These are phyloP conservation scores for Penicillium subrubescens DNA, from an alignment of 495 filamentous ascomycete species.

Conservation along the genomic window DNA sequence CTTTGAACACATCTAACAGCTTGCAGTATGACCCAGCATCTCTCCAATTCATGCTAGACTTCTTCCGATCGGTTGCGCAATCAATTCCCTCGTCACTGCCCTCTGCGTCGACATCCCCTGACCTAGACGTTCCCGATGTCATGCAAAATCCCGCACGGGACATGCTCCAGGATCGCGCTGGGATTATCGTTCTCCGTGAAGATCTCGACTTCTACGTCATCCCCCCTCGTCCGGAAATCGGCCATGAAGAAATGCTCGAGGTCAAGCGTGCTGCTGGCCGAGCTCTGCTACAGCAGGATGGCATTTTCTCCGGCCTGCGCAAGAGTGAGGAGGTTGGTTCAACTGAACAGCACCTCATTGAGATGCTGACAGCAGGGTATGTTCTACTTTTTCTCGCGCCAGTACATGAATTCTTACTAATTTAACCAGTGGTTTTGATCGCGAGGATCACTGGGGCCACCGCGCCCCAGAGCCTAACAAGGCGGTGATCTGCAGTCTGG, in stretches of 20 bases:
- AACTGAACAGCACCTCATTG: conserved; percentile 97
- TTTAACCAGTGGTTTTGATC: conserved; percentile 80
- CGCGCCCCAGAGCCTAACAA: conserved; percentile 95
- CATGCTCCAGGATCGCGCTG: conserved; percentile 85
- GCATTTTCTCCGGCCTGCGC: conserved; percentile 92
- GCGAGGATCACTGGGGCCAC: conserved; percentile 93
- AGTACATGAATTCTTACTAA: conserved; percentile 12
- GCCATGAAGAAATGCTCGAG: conserved; percentile 88
- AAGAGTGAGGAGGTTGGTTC: conserved; percentile 95
- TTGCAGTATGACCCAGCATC: conserved; percentile 92
- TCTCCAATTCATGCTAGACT: conserved; percentile 98
- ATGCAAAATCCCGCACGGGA: conserved; percentile 70
- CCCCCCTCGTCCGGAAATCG: conserved; percentile 83
- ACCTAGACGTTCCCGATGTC: conserved; percentile 67
- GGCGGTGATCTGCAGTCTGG: conserved; percentile 95
- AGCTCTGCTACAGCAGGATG: conserved; percentile 84
- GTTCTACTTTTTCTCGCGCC: conserved; percentile 16
- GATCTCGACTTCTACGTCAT: conserved; percentile 98
- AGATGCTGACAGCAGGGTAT: conserved; percentile 98
- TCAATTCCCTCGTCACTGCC: conserved; percentile 76
- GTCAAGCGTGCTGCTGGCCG: conserved; percentile 92
- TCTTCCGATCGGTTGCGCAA: conserved; percentile 94
- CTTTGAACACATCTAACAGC: conserved; percentile 56
- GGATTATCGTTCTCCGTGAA: conserved; percentile 95
- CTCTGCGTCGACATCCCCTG: conserved; percentile 61